Base-by-base conservation (phyloP, 352 stramenopile species). In the Phytophthora multivora region DNA sequence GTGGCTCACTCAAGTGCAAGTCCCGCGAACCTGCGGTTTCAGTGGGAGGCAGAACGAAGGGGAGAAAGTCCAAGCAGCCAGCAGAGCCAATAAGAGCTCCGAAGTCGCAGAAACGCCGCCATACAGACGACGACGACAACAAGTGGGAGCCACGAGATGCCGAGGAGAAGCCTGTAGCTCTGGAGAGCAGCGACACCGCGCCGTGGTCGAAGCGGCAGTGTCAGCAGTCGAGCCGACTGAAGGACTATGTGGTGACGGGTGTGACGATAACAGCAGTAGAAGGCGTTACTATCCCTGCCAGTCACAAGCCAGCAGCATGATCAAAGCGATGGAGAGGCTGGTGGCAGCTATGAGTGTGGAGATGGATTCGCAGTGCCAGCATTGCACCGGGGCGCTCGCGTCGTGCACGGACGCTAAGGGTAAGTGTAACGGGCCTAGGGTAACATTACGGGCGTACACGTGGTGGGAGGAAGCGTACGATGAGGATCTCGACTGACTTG, bases 351-450 rank as follows among this genome's bases (percentile, higher is more conserved):
- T 64, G 36, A 16, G 39, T 11, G 46, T 7, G 5, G 39, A 64
- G 28, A 45, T 64, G 56, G 28, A 51, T 3, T 64, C 26, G 18
- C 56, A 48, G 11, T 39, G 4, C 30, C 10, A 30, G 12, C 56
- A 52, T 28, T 46, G 19, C 3, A 52, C 39, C 2, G 52, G 46
- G 47, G 12, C 18, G 0, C 38, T 64, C 0, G 47, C 57, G 40
- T 13, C 36, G 33, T 26, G 56, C 23, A 46, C 30, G 9, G n/a
- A 40, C 5, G 40, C 47, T 1, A 58, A 58, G 10, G n/a, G n/a
- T n/a, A n/a, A n/a, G n/a, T n/a, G n/a, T n/a, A n/a, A n/a, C n/a
- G n/a, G n/a, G n/a, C n/a, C n/a, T n/a, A n/a, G n/a, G n/a, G n/a
- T n/a, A n/a, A n/a, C n/a, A n/a, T n/a, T n/a, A n/a, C n/a, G n/a